These are phyloP conservation scores for Fusarium illudens DNA, from an alignment of 2,329 filamentous ascomycete genomes.

Conservation along the genomic window DNA sequence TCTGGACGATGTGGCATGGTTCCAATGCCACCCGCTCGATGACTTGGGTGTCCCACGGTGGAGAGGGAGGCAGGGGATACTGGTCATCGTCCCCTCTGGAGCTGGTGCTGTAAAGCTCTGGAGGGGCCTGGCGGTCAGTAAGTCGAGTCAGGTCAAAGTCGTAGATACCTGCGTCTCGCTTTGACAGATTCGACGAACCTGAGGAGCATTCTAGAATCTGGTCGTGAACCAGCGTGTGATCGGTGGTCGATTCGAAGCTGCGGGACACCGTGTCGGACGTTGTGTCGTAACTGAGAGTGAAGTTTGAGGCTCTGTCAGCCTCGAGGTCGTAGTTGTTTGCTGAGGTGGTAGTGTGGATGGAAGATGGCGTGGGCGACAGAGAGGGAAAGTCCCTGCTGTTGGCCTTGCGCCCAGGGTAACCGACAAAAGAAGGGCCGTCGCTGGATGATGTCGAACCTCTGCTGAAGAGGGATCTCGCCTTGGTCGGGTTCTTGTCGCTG, in stretches of 20 bases:
- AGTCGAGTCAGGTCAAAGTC: not conserved
- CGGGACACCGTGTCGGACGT: not conserved
- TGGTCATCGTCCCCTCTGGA: not conserved
- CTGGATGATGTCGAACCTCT: conserved; percentile 14
- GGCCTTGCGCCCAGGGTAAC: not conserved
- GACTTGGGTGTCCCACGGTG: conserved; percentile 1
- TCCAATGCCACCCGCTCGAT: conserved; percentile 3
- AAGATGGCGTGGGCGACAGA: conserved; percentile 1
- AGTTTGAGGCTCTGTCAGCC: conserved; percentile 10
- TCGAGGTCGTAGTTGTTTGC: conserved; percentile 15
- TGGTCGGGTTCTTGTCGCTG: not conserved
- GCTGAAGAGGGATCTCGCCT: conserved; percentile 18
- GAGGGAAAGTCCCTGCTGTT: not conserved
- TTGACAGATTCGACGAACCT: conserved; percentile 5
- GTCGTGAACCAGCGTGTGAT: not conserved
- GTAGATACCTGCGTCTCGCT: not conserved
- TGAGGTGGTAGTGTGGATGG: not conserved
- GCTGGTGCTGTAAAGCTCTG: not conserved
- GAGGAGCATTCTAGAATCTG: not conserved
- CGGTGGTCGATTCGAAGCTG: not conserved
- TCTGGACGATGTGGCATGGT: conserved; percentile 22
- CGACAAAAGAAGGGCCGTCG: conserved; percentile 3
- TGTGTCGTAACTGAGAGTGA: conserved; percentile 1
- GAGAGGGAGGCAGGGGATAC: not conserved
- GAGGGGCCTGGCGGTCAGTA: not conserved